Conservation (phyloP, 2,329 filamentous ascomycete species). For the Aspergillus bombycis region DNA sequence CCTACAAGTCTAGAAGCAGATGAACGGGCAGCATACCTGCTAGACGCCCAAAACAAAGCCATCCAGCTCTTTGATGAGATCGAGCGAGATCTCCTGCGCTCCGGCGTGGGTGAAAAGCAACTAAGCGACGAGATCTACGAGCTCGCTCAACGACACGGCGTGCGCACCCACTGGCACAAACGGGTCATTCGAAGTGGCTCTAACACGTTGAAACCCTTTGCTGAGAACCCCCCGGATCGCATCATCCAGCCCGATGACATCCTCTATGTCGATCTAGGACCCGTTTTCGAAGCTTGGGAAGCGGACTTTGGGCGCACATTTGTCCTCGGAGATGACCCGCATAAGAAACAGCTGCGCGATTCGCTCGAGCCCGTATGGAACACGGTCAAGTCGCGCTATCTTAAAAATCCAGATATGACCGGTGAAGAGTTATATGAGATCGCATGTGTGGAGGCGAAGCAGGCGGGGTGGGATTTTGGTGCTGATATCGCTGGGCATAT, state of each 20-base stretch:
- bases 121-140: slow-evolving; percentile 54
- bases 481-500: slow-evolving; percentile 53
- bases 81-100: slow-evolving; percentile 48
- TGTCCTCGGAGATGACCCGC: slow-evolving; percentile 52
- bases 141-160: slow-evolving; percentile 45
- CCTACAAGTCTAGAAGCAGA: slow-evolving; percentile 14
- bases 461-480: slow-evolving; percentile 51
- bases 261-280: slow-evolving; percentile 55
- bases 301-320: slow-evolving; percentile 59
- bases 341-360: slow-evolving; percentile 51
- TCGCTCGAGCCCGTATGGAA: slow-evolving; percentile 53
- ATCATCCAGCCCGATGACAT: slow-evolving; percentile 54
- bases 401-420: slow-evolving; percentile 49
- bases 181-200: slow-evolving; percentile 54
- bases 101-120: slow-evolving; percentile 53
- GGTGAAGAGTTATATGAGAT: slow-evolving; percentile 53
- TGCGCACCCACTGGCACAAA: slow-evolving; percentile 58
- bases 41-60: slow-evolving; percentile 53
- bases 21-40: slow-evolving; percentile 42
- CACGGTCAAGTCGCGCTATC: slow-evolving; percentile 46
- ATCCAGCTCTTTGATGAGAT: slow-evolving; percentile 53
- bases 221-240: slow-evolving; percentile 55
- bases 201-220: slow-evolving; percentile 53
- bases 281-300: slow-evolving; percentile 58
- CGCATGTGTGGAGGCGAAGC: slow-evolving; percentile 41